Evolutionary conservation across 1,139 yeast species (phyloP).

Genomic region (Geotrichum restrictum): DNA sequence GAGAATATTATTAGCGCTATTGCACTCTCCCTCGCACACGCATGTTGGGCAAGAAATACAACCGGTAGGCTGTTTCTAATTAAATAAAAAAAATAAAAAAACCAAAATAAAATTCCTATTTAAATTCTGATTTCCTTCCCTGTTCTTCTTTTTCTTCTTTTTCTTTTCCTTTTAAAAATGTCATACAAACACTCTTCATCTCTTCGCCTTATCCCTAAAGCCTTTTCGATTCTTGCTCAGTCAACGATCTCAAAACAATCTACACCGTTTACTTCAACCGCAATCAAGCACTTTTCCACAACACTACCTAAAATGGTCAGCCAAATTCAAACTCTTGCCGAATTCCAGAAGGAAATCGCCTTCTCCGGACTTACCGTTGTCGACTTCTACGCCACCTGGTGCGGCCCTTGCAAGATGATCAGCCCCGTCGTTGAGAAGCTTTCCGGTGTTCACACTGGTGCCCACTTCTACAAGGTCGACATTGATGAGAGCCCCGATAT

Average conservation of each 20-base stretch:
- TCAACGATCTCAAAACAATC: background rate
- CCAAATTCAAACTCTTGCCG: constrained; percentile 37
- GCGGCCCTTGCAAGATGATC: constrained; percentile 89
- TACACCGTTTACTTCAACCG: background rate
- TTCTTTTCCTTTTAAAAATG: constrained; percentile 5
- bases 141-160: constrained; percentile 8
- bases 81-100: constrained; percentile 3
- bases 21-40: too few relatives aligned
- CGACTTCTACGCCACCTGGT: constrained; percentile 88
- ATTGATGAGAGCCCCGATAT: constrained; percentile 68
- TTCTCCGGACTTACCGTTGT: constrained; percentile 63
- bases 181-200: background rate
- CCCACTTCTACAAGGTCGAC: constrained; percentile 72
- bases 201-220: background rate
- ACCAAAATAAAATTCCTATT: too few relatives aligned
- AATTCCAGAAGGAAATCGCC: constrained; percentile 58
- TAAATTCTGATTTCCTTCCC: background rate
- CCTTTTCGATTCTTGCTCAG: constrained; percentile 2
- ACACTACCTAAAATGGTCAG: constrained; percentile 15
- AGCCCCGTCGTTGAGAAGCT: constrained; percentile 74
- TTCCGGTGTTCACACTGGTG: constrained; percentile 42
- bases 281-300: constrained; percentile 10
- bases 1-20: too few relatives aligned
- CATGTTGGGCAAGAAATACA: too few relatives aligned
- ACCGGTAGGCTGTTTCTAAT: too few relatives aligned